Evolutionary conservation across 139 green algal genomes (phyloP).

Genomic region (Micromonas commoda): DNA sequence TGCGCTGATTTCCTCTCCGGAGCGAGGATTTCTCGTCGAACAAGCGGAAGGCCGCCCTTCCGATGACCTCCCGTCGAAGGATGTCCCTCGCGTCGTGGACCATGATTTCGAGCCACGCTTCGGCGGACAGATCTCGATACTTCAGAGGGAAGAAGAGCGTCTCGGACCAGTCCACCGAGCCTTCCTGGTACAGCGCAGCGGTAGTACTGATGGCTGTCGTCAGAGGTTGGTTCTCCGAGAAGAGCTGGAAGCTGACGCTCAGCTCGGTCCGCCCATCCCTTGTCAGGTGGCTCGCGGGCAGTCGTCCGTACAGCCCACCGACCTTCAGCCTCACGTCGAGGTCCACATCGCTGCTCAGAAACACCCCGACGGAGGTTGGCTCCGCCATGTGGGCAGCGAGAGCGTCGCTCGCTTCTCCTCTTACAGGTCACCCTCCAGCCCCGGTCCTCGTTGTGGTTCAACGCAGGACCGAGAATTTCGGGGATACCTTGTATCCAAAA

Average conservation of each 20-base stretch:
- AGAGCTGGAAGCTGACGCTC: not conserved
- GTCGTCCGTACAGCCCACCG: not conserved
- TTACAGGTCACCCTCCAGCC: too few species aligned
- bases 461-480: too few species aligned
- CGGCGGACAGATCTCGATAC: constrained; percentile 68
- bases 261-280: not conserved
- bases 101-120: constrained; percentile 56
- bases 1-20: not conserved
- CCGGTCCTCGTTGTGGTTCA: too few species aligned
- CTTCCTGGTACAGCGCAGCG: not conserved
- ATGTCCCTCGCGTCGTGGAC: constrained; percentile 38
- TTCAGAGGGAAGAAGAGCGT: constrained; percentile 65
- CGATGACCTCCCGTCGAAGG: not conserved
- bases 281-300: not conserved
- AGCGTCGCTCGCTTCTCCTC: too few species aligned
- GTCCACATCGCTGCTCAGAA: not conserved
- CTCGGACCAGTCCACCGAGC: constrained; percentile 50
- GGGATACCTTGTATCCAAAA: too few species aligned
- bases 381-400: too few species aligned
- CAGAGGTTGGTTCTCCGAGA: not conserved
- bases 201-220: not conserved
- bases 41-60: not conserved
- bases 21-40: not conserved
- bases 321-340: not conserved
- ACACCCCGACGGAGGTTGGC: too few species aligned